Conservation (phyloP, 352 stramenopile genomes). For the Pythium sukuiense region DNA sequence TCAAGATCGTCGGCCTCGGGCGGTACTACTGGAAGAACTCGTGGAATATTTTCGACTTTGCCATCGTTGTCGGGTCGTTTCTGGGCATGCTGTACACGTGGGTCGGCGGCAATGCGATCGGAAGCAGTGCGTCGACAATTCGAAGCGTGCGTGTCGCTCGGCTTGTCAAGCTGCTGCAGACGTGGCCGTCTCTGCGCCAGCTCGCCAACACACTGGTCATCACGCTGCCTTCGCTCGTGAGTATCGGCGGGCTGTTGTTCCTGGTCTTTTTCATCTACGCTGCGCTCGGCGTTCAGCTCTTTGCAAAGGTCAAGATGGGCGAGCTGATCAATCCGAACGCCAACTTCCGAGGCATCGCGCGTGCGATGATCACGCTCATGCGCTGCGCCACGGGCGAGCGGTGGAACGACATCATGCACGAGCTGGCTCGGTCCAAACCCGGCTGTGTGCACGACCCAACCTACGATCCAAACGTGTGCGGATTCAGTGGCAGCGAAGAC, state of each 20-base stretch:
- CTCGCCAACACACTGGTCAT: constrained; percentile 89
- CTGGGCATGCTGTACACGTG: constrained; percentile 51
- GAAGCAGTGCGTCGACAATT: constrained; percentile 59
- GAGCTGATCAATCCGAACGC: constrained; percentile 61
- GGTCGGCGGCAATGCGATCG: constrained; percentile 26
- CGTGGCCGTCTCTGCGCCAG: constrained; percentile 72
- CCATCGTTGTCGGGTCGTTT: constrained; percentile 46
- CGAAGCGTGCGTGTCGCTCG: constrained; percentile 81
- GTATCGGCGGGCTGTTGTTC: constrained; percentile 86
- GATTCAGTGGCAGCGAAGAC: constrained; percentile 42
- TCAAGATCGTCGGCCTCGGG: constrained; percentile 82
- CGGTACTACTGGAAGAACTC: constrained; percentile 71
- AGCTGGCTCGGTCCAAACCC: constrained; percentile 53
- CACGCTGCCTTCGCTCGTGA: constrained; percentile 82
- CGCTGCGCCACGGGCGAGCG: constrained; percentile 90
- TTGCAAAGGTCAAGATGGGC: constrained; percentile 79
- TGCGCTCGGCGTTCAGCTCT: constrained; percentile 89
- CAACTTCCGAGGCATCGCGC: constrained; percentile 89
- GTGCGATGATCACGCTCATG: constrained; percentile 69
- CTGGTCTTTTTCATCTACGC: constrained; percentile 93
- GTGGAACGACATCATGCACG: constrained; percentile 93
- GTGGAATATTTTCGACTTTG: constrained; percentile 89
- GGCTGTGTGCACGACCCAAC: constrained; percentile 44
- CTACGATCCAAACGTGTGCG: constrained; percentile 59
- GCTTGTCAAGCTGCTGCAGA: constrained; percentile 69